A percentile compares a stretch with the other conserved stretches of the same genome.
Evolutionary conservation across 345 rosid genomes (phyloP).

Genomic region (Pistacia atlantica): DNA sequence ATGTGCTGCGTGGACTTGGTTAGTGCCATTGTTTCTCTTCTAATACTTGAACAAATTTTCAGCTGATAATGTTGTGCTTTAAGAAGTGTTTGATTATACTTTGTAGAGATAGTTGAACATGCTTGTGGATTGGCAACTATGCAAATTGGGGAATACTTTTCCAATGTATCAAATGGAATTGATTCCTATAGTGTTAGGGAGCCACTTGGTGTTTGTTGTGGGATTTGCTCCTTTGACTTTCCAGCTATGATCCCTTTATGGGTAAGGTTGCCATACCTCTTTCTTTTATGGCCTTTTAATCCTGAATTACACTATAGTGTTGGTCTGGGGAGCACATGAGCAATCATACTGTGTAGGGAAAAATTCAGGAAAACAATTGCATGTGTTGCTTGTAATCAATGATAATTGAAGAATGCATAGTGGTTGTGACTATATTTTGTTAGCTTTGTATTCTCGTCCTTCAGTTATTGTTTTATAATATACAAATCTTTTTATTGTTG

Average conservation of each 20-base stretch:
- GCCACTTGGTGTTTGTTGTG: slow-evolving; percentile 62
- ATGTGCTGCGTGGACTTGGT: slow-evolving; percentile 53
- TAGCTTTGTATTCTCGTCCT: background rate
- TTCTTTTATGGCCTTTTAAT: slow-evolving; percentile 6
- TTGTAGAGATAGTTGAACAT: slow-evolving; percentile 54
- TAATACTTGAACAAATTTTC: slow-evolving; percentile 4
- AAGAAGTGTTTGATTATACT: slow-evolving; percentile 24
- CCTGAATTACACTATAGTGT: background rate
- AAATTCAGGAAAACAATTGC: background rate
- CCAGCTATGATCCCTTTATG: slow-evolving; percentile 56
- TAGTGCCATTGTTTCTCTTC: slow-evolving; percentile 24
- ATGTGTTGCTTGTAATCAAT: background rate
- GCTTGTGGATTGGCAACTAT: slow-evolving; percentile 53
- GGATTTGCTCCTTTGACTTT: slow-evolving; percentile 52
- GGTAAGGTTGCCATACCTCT: slow-evolving; percentile 29
- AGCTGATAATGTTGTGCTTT: slow-evolving; percentile 12
- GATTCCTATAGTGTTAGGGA: slow-evolving; percentile 51
- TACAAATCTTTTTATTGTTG: background rate
- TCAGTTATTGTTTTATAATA: background rate
- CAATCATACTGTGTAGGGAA: background rate
- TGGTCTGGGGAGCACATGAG: background rate
- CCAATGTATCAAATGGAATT: slow-evolving; percentile 45
- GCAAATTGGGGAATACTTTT: slow-evolving; percentile 49
- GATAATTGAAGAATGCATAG: background rate
- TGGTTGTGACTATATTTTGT: background rate